Base-by-base conservation (phyloP, 352 stramenopile genomes). In the Pythium rhizo-oryzae region DNA sequence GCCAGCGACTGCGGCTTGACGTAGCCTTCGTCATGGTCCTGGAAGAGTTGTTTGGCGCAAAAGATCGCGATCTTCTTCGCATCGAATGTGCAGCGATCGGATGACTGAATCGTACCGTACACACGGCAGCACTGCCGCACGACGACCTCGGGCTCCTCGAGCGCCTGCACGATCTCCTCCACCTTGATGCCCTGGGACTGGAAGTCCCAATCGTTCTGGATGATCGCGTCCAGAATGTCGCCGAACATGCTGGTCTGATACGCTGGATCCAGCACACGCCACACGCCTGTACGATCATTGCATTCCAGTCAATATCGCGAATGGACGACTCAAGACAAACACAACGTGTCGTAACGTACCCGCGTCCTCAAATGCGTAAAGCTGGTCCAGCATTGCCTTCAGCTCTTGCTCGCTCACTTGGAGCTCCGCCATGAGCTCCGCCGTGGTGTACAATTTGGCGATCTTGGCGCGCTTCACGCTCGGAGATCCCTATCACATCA, bases 101-200 rank as follows among this genome's bases (percentile, higher is more conserved):
- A 56, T 8, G 69, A 23, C 35, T 59, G 50, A 8, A 88, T 49
- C 0, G 60, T 65, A 25, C 87, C 86, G 49, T 92, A 94, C 23
- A 91, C 70, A 24, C 84, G 74, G 55, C 82, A 89, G 68, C 85
- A 94, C 61, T 96, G 87, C 5, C 75, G 81, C 33, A 96, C 80
- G 9, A 77, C 81, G 15, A 90, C 70, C 0, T 81, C 59, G 19
- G 82, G 81, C 23, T 87, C 76, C 12, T 86, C 67, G 0, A 75
- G 30, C 7, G 58, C 61, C 21, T 44, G 30, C 21, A 81, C 37
- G 16, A 96, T 75, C 21, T 80, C 62, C 7, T 78, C 58, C 1
- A 95, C 21, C 9, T 71, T 50, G 1, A 93, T 62, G 4, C 81
- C 81, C 13, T 79, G 13, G 4, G 47, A 49, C 8, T 90, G 65